Percentiles rank a stretch among this genome's conserved stretches.
Evolutionary conservation across 2,329 filamentous ascomycete species (phyloP).

Genomic region (Fusarium sp.): DNA sequence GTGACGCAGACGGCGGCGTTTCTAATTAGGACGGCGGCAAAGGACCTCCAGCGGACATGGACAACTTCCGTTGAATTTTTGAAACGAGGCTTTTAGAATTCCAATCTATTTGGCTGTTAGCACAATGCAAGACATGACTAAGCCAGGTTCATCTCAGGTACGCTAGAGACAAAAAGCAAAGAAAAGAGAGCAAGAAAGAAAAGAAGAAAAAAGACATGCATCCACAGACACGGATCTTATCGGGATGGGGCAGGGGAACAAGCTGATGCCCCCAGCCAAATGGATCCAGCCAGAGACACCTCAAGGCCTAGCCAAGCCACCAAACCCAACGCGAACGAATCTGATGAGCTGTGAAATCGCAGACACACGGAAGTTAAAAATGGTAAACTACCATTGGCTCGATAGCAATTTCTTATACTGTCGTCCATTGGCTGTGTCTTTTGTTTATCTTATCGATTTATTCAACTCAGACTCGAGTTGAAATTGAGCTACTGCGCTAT

Average conservation of each 20-base stretch:
- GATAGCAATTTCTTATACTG: slow-evolving; percentile 14
- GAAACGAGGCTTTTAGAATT: slow-evolving; percentile 33
- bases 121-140: slow-evolving; percentile 14
- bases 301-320: slow-evolving; percentile 39
- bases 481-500: slow-evolving; percentile 2
- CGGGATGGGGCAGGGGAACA: slow-evolving; percentile 24
- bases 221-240: slow-evolving; percentile 40
- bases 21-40: slow-evolving; percentile 28
- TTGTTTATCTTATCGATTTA: slow-evolving; percentile 25
- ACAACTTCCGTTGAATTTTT: slow-evolving; percentile 33
- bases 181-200: slow-evolving; percentile 1
- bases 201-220: slow-evolving; percentile 12
- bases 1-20: slow-evolving; percentile 31
- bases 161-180: slow-evolving; percentile 14
- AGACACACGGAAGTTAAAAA: slow-evolving; percentile 29
- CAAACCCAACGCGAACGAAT: slow-evolving; percentile 36
- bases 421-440: slow-evolving; percentile 19
- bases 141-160: slow-evolving; percentile 10
- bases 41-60: slow-evolving; percentile 17
- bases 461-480: neutral
- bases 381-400: slow-evolving; percentile 26
- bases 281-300: slow-evolving; percentile 16
- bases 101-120: slow-evolving; percentile 29
- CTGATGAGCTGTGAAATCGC: slow-evolving; percentile 29
- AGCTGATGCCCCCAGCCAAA: slow-evolving; percentile 28